Evolutionary conservation across 2,329 filamentous ascomycete species (phyloP).

Genomic region (Ceratocystis alfenasii): DNA sequence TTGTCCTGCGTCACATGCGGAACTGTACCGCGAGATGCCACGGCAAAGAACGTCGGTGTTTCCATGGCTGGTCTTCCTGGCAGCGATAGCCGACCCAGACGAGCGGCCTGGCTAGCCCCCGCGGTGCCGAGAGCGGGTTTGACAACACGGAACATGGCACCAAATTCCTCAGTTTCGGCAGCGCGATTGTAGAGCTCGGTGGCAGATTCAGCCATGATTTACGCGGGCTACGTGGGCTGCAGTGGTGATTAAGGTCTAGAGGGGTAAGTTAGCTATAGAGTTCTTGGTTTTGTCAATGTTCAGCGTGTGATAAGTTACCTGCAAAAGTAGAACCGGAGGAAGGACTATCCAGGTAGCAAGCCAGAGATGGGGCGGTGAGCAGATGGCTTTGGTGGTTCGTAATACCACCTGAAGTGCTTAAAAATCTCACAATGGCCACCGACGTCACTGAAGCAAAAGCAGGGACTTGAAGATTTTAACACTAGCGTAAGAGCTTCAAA

Average conservation of each 20-base stretch:
- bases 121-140: constrained; percentile 31
- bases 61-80: constrained; percentile 52
- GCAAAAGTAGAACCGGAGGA: neutral
- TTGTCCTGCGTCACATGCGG: constrained; percentile 87
- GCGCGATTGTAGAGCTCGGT: neutral
- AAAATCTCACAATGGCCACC: neutral
- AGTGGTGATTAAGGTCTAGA: too few species aligned
- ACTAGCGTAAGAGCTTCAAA: too few species aligned
- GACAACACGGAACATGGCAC: constrained; percentile 35
- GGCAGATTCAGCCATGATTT: neutral
- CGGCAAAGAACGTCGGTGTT: constrained; percentile 71
- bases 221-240: neutral
- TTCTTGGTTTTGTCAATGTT: constrained; percentile 6
- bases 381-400: neutral
- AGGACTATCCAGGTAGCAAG: neutral
- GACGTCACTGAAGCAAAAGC: neutral
- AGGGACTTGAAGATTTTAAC: neutral
- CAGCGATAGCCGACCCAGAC: constrained; percentile 56
- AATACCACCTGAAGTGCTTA: neutral
- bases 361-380: neutral
- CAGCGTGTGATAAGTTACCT: neutral
- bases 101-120: constrained; percentile 36
- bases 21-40: constrained; percentile 70
- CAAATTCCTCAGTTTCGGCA: neutral
- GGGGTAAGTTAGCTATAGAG: neutral